phyloP scores from a whole-genome alignment of 306 rosid species.

The Fagus sylvatica region DNA sequence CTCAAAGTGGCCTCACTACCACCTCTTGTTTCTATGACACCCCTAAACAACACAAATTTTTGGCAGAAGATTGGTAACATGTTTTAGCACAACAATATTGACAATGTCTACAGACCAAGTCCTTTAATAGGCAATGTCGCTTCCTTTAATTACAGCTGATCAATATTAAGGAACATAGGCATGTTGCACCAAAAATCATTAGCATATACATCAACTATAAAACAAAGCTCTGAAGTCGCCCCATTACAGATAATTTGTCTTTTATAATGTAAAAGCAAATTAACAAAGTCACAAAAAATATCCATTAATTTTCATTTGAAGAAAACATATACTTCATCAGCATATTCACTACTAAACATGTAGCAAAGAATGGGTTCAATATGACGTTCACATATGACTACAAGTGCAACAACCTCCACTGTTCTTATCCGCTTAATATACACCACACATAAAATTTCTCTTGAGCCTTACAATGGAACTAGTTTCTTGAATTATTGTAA shows the following conservation, averaged over 20 bases:
- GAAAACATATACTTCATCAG: neutral
- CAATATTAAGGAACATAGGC: neutral
- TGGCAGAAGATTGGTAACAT: neutral
- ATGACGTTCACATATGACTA: constrained; percentile 15
- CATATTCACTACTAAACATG: neutral
- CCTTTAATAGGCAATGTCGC: neutral
- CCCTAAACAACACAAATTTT: neutral
- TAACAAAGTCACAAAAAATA: neutral
- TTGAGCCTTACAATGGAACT: constrained; percentile 16
- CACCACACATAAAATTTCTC: constrained; percentile 9
- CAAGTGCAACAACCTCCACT: neutral
- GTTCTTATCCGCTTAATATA: neutral
- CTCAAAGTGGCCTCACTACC: neutral
- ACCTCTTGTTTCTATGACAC: neutral
- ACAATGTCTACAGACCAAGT: neutral
- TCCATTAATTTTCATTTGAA: neutral
- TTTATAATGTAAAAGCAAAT: neutral
- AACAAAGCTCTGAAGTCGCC: neutral
- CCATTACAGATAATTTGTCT: neutral
- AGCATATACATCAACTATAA: neutral
- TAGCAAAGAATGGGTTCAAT: neutral
- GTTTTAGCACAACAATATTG: neutral
- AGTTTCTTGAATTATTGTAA: constrained; percentile 18
- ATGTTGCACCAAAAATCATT: neutral
- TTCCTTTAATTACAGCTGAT: neutral